Conservation (phyloP, 768 basidiomycete species). For the Auriculariales sp. region DNA sequence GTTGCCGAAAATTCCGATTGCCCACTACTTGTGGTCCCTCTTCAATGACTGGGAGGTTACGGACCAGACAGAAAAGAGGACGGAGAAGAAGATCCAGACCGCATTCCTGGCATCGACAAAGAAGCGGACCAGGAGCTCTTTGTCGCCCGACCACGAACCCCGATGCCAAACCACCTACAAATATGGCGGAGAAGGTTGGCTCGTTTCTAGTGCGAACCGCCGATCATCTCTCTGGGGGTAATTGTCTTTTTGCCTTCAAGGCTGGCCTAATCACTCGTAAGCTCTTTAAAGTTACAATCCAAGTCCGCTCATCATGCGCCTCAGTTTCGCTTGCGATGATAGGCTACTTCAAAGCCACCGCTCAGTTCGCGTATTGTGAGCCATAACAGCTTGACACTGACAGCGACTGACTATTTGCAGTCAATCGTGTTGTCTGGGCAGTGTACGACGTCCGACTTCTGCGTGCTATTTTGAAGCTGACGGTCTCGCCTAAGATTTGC, state of each 20-base stretch:
- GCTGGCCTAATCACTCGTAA: conserved; percentile 48
- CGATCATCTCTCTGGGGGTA: conserved; percentile 35
- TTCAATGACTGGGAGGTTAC: conserved; percentile 32
- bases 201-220: conserved; percentile 27
- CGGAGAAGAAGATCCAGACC: conserved; percentile 61
- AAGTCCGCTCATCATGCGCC: background rate
- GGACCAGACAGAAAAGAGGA: conserved; percentile 27
- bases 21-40: conserved; percentile 18
- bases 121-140: conserved; percentile 35
- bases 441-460: conserved; percentile 28
- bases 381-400: conserved; percentile 11
- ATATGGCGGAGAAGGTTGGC: conserved; percentile 38
- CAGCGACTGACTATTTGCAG: conserved; percentile 18
- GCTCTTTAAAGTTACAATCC: conserved; percentile 3
- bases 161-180: conserved; percentile 57
- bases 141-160: conserved; percentile 43
- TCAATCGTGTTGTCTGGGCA: conserved; percentile 55
- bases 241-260: conserved; percentile 56
- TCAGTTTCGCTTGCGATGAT: conserved; percentile 46
- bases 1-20: conserved; percentile 31
- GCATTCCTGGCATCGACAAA: conserved; percentile 41
- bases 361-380: conserved; percentile 44
- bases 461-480: background rate
- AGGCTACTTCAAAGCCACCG: conserved; percentile 37
- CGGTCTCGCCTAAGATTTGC: conserved; percentile 34